Evolutionary conservation across 176 grass and related monocot species (phyloP).

Genomic region (Eremochloa ophiuroides): DNA sequence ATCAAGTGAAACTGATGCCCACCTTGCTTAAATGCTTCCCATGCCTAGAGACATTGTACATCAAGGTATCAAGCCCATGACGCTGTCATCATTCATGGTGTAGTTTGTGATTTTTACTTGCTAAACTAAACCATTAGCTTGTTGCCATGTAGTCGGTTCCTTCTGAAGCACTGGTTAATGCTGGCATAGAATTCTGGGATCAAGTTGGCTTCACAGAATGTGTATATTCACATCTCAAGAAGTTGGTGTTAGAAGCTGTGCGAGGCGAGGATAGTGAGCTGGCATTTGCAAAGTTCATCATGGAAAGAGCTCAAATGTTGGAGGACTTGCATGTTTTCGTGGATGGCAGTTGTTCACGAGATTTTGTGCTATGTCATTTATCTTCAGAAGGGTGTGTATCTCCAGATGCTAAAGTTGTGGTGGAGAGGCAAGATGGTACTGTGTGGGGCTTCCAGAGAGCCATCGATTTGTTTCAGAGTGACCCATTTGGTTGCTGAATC

Average conservation of each 20-base stretch:
- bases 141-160: constrained; percentile 34
- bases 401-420: constrained; percentile 32
- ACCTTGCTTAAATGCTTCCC: constrained; percentile 51
- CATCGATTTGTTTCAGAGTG: constrained; percentile 3
- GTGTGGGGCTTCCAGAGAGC: constrained; percentile 34
- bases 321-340: constrained; percentile 39
- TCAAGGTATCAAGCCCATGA: constrained; percentile 25
- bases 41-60: constrained; percentile 48
- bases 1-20: constrained; percentile 50
- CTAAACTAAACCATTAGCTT: neutral
- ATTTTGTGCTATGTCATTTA: constrained; percentile 28
- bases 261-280: constrained; percentile 36
- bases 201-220: constrained; percentile 45
- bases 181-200: constrained; percentile 40
- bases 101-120: neutral
- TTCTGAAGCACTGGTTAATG: constrained; percentile 13
- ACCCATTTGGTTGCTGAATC: constrained; percentile 39
- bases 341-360: constrained; percentile 34
- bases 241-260: constrained; percentile 36
- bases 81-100: neutral
- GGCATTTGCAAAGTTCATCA: constrained; percentile 40
- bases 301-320: constrained; percentile 54
- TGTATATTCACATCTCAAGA: constrained; percentile 44
- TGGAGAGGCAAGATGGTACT: constrained; percentile 11
- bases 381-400: constrained; percentile 36